Base-by-base conservation (phyloP, 192 early-diverging fungal species). In the Hyaloraphidium curvatum region DNA sequence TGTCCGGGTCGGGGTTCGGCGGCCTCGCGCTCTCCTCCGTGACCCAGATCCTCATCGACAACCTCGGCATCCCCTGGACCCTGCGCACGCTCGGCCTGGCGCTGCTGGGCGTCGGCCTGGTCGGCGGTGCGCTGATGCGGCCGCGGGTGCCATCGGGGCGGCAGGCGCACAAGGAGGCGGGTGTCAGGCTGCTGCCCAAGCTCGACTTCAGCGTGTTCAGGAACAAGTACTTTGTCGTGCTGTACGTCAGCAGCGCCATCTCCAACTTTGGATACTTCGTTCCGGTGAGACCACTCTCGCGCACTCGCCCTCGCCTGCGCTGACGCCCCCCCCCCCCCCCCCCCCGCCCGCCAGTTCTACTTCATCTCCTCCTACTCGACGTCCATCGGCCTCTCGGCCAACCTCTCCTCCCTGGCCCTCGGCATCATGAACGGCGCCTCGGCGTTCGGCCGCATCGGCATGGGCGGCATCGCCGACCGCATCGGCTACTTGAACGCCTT, bases 401-500 rank as follows among this genome's bases (percentile, higher is more conserved):
- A 14, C 7, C 14, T 9, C 19, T 14, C 43, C 7, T 48, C 43
- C 14, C 43, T 48, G 5, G 25, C 25, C 25, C 43, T 48, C 17
- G 43, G 43, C 5, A 9, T 48, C 7, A 48, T 48, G 43, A 48
- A 48, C 25, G 43, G 43, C 5, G 43, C 43, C 4, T 14, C 17
- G 9, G 43, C 43, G 4, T 48, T 14, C 25, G 43, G 43, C 14
- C 43, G 43, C 17, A 22, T 14, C 7, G 43, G 11, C 19, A n/a
- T 37, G 17, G 14, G 43, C 17, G 43, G 43, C 43, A 48, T 48
- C 5, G 43, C 43, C 43, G 43, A 48, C 43, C 11, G 43, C 14
- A 48, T 48, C 25, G 43, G 43, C 19, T 25, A 48, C 43, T 14
- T 48, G 14, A 48, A 48, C 25, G 43, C 43, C 43, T 48, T 48